These are phyloP conservation scores for Boletus tylopilopsis DNA, from an alignment of 768 basidiomycete species.

Conservation along the genomic window DNA sequence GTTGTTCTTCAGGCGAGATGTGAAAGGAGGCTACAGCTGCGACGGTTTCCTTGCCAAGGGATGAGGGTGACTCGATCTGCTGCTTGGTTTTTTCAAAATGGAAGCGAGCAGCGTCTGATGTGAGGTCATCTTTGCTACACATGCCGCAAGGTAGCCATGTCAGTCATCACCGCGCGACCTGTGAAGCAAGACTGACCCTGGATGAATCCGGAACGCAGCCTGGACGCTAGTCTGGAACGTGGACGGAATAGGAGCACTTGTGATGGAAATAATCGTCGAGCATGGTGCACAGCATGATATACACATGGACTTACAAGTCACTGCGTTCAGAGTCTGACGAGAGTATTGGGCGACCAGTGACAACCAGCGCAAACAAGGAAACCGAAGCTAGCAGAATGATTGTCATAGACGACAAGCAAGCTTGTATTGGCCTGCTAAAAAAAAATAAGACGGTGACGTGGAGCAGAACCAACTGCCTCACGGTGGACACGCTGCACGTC, in stretches of 20 bases:
- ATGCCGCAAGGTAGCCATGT: constrained; percentile 9
- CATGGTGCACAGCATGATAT: constrained; percentile 7
- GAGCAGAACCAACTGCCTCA: constrained; percentile 25
- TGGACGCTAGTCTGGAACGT: constrained; percentile 33
- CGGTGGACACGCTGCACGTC: constrained; percentile 18
- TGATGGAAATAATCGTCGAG: constrained; percentile 11
- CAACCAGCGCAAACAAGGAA: constrained; percentile 42
- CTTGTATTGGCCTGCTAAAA: background rate
- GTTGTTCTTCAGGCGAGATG: constrained; percentile 4
- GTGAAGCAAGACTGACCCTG: constrained; percentile 33
- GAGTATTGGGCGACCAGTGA: constrained; percentile 38
- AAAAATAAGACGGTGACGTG: constrained; percentile 7
- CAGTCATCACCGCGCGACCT: constrained; percentile 4
- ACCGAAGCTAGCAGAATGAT: constrained; percentile 37
- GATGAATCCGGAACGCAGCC: constrained; percentile 33
- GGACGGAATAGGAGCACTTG: constrained; percentile 10
- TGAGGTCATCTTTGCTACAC: constrained; percentile 16
- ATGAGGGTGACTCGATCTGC: constrained; percentile 29
- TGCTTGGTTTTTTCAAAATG: constrained; percentile 29
- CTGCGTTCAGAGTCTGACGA: constrained; percentile 21
- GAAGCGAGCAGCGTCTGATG: constrained; percentile 26
- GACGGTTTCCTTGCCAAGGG: constrained; percentile 24
- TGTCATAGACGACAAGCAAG: constrained; percentile 28
- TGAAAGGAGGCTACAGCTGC: constrained; percentile 30
- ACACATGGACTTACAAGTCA: constrained; percentile 26